phyloP scores from a whole-genome alignment of 2,329 filamentous ascomycete genomes.

The Neonectria faginata region DNA sequence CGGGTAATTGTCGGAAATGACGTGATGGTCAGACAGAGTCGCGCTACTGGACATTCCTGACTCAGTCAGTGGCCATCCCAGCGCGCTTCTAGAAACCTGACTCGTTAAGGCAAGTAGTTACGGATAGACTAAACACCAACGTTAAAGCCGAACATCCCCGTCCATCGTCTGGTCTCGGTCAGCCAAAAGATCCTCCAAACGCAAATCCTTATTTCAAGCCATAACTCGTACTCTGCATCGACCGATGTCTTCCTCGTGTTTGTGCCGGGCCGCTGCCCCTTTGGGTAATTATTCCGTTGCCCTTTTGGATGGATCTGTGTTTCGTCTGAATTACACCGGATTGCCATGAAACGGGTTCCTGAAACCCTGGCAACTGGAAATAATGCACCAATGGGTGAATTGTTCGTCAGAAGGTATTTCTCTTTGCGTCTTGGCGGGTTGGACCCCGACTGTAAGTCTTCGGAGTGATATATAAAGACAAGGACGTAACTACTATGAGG shows the following conservation, averaged over 20 bases:
- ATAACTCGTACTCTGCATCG: not conserved
- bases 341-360: constrained; percentile 13
- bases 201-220: not conserved
- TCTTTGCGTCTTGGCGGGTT: not conserved
- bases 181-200: not conserved
- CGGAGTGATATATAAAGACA: not conserved
- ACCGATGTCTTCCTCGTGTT: not conserved
- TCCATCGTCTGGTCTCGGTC: not conserved
- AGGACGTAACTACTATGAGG: no score
- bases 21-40: constrained; percentile 12
- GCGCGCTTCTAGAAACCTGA: constrained; percentile 10
- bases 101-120: not conserved
- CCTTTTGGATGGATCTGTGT: constrained; percentile 16
- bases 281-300: not conserved
- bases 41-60: not conserved
- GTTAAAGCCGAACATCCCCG: not conserved
- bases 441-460: not conserved
- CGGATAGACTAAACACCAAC: not conserved
- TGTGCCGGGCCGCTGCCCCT: not conserved
- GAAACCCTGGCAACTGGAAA: not conserved
- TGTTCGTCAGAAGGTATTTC: not conserved
- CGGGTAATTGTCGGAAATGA: constrained; percentile 42
- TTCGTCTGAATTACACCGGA: constrained; percentile 18
- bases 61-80: not conserved
- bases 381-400: constrained; percentile 22